Conservation (phyloP, 129 eudicot species). For the Artemisia argyi region DNA sequence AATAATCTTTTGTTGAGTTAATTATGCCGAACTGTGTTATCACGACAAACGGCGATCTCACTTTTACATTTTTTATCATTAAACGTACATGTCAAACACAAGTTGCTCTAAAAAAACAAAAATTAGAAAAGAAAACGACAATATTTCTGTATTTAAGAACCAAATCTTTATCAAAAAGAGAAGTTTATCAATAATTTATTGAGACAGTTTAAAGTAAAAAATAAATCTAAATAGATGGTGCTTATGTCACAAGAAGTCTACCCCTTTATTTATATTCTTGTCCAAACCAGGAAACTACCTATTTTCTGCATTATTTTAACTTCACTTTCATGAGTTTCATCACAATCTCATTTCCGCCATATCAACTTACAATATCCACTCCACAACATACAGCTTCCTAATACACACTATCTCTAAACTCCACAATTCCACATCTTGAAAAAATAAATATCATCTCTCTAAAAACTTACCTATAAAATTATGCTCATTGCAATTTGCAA, state of each 20-base stretch:
- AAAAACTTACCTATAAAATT: slow-evolving; percentile 22
- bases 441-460: slow-evolving; percentile 16
- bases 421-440: not conserved
- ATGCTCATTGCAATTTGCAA: no score
- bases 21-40: no score
- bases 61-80: no score
- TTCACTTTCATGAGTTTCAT: slow-evolving; percentile 9
- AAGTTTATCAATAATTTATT: slow-evolving; percentile 12
- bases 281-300: slow-evolving; percentile 32
- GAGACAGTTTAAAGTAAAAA: not conserved
- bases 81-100: no score
- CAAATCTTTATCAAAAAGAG: not conserved
- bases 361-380: not conserved
- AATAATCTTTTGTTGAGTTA: no score
- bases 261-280: slow-evolving; percentile 37
- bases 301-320: slow-evolving; percentile 25
- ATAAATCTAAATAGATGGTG: not conserved
- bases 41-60: no score
- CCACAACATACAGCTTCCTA: not conserved
- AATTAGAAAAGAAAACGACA: not conserved
- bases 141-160: not conserved
- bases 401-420: not conserved
- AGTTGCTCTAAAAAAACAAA: no score
- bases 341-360: not conserved
- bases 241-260: slow-evolving; percentile 29